Percentiles rank a stretch among this genome's conserved stretches.
Conservation (phyloP, 2,329 filamentous ascomycete genomes). For the Colletotrichum somersetense region DNA sequence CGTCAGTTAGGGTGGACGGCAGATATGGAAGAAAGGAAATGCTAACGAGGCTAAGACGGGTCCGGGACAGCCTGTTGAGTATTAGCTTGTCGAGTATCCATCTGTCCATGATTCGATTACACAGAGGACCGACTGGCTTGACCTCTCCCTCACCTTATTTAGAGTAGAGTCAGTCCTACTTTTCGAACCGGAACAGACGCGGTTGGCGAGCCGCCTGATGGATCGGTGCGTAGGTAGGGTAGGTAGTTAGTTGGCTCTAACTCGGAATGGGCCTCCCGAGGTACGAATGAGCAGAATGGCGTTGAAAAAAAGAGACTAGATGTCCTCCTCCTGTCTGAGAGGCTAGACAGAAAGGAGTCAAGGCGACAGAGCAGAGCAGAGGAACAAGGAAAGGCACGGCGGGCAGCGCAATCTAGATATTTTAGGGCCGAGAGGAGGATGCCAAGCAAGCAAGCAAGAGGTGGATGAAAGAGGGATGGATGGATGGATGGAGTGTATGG, state of each 20-base stretch:
- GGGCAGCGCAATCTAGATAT: constrained; percentile 3
- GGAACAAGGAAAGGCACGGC: constrained; percentile 31
- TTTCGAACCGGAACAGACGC: not conserved
- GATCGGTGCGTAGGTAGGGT: too few relatives aligned
- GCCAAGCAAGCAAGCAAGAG: too few relatives aligned
- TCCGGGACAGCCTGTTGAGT: not conserved
- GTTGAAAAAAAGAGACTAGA: not conserved
- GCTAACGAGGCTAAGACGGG: constrained; percentile 12
- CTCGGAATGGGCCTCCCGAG: not conserved
- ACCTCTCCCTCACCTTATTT: not conserved
- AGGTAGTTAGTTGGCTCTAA: too few relatives aligned
- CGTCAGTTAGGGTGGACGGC: not conserved
- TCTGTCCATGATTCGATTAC: not conserved
- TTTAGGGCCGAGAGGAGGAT: not conserved
- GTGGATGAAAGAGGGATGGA: not conserved
- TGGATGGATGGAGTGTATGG: not conserved
- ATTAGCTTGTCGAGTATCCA: not conserved
- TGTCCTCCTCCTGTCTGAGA: not conserved
- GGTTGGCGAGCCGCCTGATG: not conserved
- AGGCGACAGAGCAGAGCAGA: not conserved
- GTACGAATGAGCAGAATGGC: not conserved
- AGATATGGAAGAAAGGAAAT: not conserved
- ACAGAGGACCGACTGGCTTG: constrained; percentile 1
- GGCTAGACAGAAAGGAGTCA: constrained; percentile 2
- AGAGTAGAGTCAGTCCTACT: too few relatives aligned